Conservation (phyloP, 257 asterid species). For the Lycium barbarum region DNA sequence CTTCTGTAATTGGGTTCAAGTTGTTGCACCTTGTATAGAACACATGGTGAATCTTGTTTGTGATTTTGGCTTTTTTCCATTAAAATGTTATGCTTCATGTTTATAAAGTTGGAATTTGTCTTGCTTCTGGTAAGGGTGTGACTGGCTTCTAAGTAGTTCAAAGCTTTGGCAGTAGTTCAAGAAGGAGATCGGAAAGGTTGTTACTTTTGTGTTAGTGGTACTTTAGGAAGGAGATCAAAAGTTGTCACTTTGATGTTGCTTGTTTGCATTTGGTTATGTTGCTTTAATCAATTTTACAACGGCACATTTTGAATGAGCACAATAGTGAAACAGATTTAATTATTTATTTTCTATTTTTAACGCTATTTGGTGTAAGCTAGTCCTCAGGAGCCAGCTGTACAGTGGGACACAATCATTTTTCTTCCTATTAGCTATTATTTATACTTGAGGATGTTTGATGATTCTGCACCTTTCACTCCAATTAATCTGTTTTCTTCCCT, state of each 20-base stretch:
- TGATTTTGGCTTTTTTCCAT: neutral
- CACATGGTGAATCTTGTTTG: neutral
- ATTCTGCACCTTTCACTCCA: constrained; percentile 8
- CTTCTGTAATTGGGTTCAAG: constrained; percentile 21
- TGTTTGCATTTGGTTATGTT: neutral
- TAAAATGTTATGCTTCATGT: constrained; percentile 14
- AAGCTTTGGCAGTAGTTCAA: constrained; percentile 9
- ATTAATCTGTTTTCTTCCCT: neutral
- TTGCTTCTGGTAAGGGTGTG: constrained; percentile 9
- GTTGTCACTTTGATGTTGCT: constrained; percentile 25
- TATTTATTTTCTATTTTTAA: neutral
- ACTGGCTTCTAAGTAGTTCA: neutral
- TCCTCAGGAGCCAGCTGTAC: constrained; percentile 2
- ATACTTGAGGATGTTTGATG: neutral
- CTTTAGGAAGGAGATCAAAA: neutral
- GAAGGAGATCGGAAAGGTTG: neutral
- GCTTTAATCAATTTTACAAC: neutral
- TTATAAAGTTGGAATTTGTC: neutral
- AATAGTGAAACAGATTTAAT: neutral
- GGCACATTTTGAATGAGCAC: neutral
- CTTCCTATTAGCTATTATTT: neutral
- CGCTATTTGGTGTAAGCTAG: constrained; percentile 15
- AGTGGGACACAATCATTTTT: neutral
- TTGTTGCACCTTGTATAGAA: constrained; percentile 21
- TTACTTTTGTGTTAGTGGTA: constrained; percentile 3